phyloP scores from a whole-genome alignment of 768 basidiomycete genomes.

The Boletus rufocinnamomeus region DNA sequence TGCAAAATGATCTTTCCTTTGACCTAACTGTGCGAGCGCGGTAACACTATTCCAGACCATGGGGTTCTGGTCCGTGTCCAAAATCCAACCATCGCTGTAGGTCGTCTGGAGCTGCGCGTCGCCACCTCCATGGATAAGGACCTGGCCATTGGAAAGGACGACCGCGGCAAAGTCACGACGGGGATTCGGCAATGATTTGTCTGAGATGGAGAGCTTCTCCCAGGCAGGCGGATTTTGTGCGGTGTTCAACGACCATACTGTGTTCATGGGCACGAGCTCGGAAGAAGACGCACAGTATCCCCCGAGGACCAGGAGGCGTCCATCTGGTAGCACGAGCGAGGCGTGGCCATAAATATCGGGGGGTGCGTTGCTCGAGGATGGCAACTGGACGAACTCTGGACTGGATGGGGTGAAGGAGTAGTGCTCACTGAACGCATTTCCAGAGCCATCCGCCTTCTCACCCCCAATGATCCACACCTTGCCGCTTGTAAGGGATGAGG shows the following conservation, averaged over 20 bases:
- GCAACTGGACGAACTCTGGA: conserved; percentile 56
- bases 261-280: conserved; percentile 54
- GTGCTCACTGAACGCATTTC: conserved; percentile 58
- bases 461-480: conserved; percentile 77
- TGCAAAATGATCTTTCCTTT: conserved; percentile 75
- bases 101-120: conserved; percentile 55
- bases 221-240: conserved; percentile 49
- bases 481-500: conserved; percentile 53
- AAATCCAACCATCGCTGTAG: conserved; percentile 71
- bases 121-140: conserved; percentile 80
- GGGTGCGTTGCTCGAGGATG: conserved; percentile 53
- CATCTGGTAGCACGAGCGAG: conserved; percentile 68
- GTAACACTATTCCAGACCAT: conserved; percentile 60
- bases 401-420: conserved; percentile 58
- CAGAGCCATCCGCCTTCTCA: conserved; percentile 78
- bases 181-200: conserved; percentile 49
- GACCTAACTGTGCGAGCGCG: conserved; percentile 57
- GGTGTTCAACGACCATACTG: conserved; percentile 66
- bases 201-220: conserved; percentile 45
- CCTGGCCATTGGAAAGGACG: conserved; percentile 48
- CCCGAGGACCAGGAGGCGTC: conserved; percentile 72
- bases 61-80: conserved; percentile 55
- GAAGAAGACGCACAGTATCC: conserved; percentile 57
- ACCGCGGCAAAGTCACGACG: conserved; percentile 65
- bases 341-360: conserved; percentile 73